Evolutionary conservation across 495 filamentous ascomycete species (phyloP), one percentile per base, ranked within the genome.

Genomic region (Glutinoglossum americanum): DNA sequence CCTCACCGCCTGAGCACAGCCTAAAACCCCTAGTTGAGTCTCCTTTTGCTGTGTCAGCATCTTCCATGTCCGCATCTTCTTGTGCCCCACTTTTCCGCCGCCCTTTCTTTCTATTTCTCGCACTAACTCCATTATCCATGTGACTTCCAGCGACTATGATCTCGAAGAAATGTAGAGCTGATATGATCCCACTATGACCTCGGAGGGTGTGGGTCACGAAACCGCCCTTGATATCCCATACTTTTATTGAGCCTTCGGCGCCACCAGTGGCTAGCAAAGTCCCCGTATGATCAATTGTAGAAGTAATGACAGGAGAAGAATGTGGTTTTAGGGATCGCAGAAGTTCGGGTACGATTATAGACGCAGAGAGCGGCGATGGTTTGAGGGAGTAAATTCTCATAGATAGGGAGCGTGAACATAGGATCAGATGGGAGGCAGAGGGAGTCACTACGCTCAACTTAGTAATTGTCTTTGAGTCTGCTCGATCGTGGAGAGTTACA

Each of bases 191-290:
- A 61, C 85, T 83, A 58, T 90, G 89, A 17, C 90, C 92, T 61
- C 87, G 82, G 66, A 99, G 89, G 1, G 88, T 96, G 68, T 99
- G 92, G 17, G 92, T 99, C 27, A 87, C 79, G 66, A 81, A 97
- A 15, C 92, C 93, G 19, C 85, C 88, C 58, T 75, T 71, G 39
- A 99, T 89, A 71, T 99, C 93, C 88, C 87, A 97, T 55, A 99
- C 82, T 68, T 99, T 99, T 60, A 95, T 83, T 3, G 81, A 76
- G 27, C 92, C 92, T 69, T 97, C 92, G 8, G 92, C 86, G 26
- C 80, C 85, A 56, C 92, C 92, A 21, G 89, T 95, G 37, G 90
- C 92, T 44, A 97, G 71, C 11, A 99, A 72, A 15, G 90, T 96
- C 63, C 89, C 82, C 1, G 89, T 95, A 33, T 75, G 73, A 66